A percentile compares a stretch with the other conserved stretches of the same genome.
These are phyloP conservation scores for Skeletonema menzelii DNA, from an alignment of 108 stramenopile genomes.

Conservation along the genomic window DNA sequence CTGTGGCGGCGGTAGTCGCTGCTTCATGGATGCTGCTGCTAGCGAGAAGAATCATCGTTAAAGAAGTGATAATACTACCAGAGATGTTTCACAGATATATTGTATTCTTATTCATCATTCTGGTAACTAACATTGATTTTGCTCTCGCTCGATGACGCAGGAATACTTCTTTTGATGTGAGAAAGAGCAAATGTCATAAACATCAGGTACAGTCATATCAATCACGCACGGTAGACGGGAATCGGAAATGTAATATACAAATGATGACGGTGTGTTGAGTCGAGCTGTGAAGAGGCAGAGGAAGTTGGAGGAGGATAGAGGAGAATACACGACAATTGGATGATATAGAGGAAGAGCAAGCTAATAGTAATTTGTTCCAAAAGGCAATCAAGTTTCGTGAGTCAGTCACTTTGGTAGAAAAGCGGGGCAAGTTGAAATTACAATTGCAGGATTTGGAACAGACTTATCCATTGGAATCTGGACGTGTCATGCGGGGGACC, in stretches of 20 bases:
- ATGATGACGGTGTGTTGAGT: not conserved
- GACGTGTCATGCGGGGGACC: slow-evolving; percentile 23
- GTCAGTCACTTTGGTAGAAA: slow-evolving; percentile 21
- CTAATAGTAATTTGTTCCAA: slow-evolving; percentile 4
- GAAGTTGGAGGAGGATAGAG: not conserved
- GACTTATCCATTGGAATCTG: slow-evolving; percentile 17
- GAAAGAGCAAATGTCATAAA: too few species aligned
- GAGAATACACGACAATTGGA: slow-evolving; percentile 11
- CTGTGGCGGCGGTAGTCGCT: not conserved
- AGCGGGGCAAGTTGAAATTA: slow-evolving; percentile 1
- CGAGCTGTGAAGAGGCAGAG: slow-evolving; percentile 4
- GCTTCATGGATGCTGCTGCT: not conserved
- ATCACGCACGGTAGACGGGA: too few species aligned
- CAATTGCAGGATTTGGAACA: slow-evolving; percentile 35
- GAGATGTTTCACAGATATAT: too few species aligned
- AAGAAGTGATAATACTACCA: too few species aligned
- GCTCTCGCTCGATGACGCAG: too few species aligned
- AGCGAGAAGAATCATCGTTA: not conserved
- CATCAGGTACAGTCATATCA: too few species aligned
- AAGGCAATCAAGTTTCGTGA: slow-evolving; percentile 25
- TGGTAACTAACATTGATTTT: too few species aligned
- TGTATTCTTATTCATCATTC: too few species aligned
- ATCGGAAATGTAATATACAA: too few species aligned
- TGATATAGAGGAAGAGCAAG: not conserved
- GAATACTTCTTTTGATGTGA: too few species aligned